phyloP scores from a whole-genome alignment of 257 asterid genomes.

The Nicotiana tabacum region DNA sequence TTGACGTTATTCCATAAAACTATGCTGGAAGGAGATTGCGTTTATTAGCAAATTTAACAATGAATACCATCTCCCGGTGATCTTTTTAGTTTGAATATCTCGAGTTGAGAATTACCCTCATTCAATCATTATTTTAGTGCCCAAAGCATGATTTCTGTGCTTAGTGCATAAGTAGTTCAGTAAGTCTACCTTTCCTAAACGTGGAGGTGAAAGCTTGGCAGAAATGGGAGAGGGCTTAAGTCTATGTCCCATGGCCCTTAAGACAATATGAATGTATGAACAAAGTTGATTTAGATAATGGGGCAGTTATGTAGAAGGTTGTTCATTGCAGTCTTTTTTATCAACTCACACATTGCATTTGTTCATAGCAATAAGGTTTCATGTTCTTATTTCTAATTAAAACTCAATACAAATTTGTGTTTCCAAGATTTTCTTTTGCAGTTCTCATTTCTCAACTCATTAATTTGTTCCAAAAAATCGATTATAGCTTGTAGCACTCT shows the following conservation, averaged over 20 bases:
- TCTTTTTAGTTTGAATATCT: background rate
- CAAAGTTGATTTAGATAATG: background rate
- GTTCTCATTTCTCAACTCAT: background rate
- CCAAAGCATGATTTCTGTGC: background rate
- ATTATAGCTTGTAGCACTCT: background rate
- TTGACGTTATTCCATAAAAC: background rate
- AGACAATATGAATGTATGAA: background rate
- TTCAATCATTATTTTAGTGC: background rate
- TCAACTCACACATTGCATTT: background rate
- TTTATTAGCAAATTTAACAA: background rate
- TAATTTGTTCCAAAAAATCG: background rate
- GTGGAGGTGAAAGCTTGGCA: background rate
- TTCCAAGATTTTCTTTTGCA: background rate
- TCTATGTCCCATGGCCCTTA: background rate
- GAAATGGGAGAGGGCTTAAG: background rate
- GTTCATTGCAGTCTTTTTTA: background rate
- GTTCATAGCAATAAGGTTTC: background rate
- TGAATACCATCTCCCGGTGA: background rate
- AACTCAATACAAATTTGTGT: background rate
- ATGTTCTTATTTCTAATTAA: background rate
- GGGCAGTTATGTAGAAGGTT: background rate
- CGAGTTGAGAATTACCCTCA: background rate
- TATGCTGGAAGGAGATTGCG: background rate
- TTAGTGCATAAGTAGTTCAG: background rate
- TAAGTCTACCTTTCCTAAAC: background rate